phyloP scores from a whole-genome alignment of 805 yeast species.

The Suhomyces canberraensis region DNA sequence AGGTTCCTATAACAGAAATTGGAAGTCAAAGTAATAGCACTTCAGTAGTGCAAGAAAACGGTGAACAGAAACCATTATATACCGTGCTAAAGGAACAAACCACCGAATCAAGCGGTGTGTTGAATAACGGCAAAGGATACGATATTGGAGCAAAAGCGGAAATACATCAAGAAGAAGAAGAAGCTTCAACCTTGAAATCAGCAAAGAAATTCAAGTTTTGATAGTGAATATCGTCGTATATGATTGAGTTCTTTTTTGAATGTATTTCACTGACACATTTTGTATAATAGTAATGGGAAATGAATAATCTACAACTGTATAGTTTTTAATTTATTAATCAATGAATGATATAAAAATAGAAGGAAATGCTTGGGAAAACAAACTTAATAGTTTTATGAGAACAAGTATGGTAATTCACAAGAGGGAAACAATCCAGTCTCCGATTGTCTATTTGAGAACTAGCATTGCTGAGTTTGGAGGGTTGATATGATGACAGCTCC shows the following conservation, averaged over 20 bases:
- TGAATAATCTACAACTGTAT: neutral
- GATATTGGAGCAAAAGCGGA: slow-evolving; percentile 3
- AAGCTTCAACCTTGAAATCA: too few relatives aligned
- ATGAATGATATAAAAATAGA: slow-evolving; percentile 5
- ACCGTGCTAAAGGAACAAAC: slow-evolving; percentile 22
- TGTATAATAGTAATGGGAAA: too few relatives aligned
- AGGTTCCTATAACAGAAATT: slow-evolving; percentile 13
- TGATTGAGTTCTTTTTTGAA: too few relatives aligned
- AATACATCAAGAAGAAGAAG: neutral
- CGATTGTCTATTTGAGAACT: neutral
- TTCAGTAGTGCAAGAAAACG: too few relatives aligned
- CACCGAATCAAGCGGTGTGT: slow-evolving; percentile 8
- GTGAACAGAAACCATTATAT: slow-evolving; percentile 15
- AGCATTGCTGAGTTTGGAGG: slow-evolving; percentile 1
- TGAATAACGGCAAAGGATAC: slow-evolving; percentile 13
- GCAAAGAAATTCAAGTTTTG: slow-evolving; percentile 9
- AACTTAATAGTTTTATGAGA: slow-evolving; percentile 4
- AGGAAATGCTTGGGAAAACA: slow-evolving; percentile 5
- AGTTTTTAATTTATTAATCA: slow-evolving; percentile 1
- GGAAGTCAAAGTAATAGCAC: slow-evolving; percentile 4
- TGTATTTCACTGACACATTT: too few relatives aligned
- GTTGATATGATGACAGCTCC: neutral
- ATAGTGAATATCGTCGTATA: too few relatives aligned
- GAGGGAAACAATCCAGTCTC: neutral
- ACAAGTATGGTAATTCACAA: slow-evolving; percentile 1